These are phyloP conservation scores for Kwoniella dejecticola DNA, from an alignment of 768 basidiomycete species.

Conservation along the genomic window DNA sequence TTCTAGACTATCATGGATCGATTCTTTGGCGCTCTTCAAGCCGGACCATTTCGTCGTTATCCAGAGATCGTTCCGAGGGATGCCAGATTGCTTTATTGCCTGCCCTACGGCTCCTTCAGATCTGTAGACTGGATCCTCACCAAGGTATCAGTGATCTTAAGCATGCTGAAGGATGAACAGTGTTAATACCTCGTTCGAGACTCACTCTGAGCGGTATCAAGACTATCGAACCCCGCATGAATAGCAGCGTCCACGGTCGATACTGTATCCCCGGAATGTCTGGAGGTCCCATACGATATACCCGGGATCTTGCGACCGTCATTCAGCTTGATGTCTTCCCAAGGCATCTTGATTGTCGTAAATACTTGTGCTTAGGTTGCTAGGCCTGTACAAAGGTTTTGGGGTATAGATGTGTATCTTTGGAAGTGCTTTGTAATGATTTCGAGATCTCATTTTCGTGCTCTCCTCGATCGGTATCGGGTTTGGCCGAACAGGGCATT, in stretches of 20 bases:
- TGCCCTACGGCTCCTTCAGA: slow-evolving; percentile 45
- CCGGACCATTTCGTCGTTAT: slow-evolving; percentile 47
- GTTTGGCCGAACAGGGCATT: too few species aligned
- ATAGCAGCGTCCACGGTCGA: slow-evolving; percentile 40
- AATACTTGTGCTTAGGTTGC: too few species aligned
- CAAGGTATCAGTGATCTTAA: not conserved
- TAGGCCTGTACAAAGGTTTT: too few species aligned
- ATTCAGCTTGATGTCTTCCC: slow-evolving; percentile 38
- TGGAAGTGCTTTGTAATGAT: too few species aligned
- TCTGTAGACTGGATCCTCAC: slow-evolving; percentile 28
- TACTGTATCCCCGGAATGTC: slow-evolving; percentile 20
- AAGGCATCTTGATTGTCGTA: slow-evolving; percentile 29
- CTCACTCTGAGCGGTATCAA: slow-evolving; percentile 47
- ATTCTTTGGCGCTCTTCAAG: slow-evolving; percentile 3
- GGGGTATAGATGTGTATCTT: too few species aligned
- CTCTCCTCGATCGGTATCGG: too few species aligned
- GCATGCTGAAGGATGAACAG: not conserved
- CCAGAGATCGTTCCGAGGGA: slow-evolving; percentile 32
- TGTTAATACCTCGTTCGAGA: not conserved
- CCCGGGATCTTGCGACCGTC: slow-evolving; percentile 43
- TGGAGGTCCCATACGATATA: slow-evolving; percentile 43
- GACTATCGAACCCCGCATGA: slow-evolving; percentile 46
- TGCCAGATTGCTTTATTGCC: slow-evolving; percentile 34
- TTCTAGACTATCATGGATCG: slow-evolving; percentile 27
- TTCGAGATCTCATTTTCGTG: too few species aligned